phyloP scores from a whole-genome alignment of 2,329 filamentous ascomycete species.

The Peltaster fructicola region DNA sequence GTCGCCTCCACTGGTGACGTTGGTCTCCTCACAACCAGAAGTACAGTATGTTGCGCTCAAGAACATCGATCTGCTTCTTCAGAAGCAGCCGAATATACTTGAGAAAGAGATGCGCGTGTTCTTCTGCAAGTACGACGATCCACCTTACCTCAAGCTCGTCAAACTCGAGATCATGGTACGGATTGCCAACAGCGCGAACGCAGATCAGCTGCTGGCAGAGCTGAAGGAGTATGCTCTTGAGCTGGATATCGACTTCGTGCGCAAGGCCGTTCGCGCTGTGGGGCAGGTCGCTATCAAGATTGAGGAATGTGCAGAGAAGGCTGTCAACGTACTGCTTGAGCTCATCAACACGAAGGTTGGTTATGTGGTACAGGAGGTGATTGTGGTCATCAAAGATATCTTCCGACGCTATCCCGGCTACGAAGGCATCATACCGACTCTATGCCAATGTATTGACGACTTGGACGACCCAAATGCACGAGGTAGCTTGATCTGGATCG shows the following conservation, averaged over 20 bases:
- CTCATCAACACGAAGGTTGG: conserved; percentile 96
- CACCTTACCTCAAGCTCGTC: conserved; percentile 90
- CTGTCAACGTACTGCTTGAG: conserved; percentile 82
- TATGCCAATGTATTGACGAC: conserved; percentile 94
- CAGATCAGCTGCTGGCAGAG: conserved; percentile 84
- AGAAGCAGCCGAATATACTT: conserved; percentile 89
- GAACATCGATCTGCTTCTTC: conserved; percentile 89
- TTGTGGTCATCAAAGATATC: conserved; percentile 98
- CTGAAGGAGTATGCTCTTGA: conserved; percentile 95
- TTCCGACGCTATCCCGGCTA: conserved; percentile 95
- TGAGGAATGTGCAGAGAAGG: conserved; percentile 83
- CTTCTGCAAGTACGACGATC: conserved; percentile 99
- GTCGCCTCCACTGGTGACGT: conserved; percentile 87
- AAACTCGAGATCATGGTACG: conserved; percentile 99
- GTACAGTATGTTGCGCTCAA: conserved; percentile 93
- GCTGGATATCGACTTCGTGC: conserved; percentile 98
- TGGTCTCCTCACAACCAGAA: conserved; percentile 88
- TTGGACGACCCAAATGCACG: conserved; percentile 84
- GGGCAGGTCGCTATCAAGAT: conserved; percentile 98
- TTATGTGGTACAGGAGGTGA: conserved; percentile 94
- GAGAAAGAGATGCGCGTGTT: conserved; percentile 96
- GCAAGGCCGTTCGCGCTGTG: conserved; percentile 85
- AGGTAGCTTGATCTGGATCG: conserved; percentile 92
- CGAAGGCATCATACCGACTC: conserved; percentile 88
- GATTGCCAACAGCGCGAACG: conserved; percentile 94